Base-by-base conservation (phyloP, 164 flowering plant species). In the Annona cherimola region DNA sequence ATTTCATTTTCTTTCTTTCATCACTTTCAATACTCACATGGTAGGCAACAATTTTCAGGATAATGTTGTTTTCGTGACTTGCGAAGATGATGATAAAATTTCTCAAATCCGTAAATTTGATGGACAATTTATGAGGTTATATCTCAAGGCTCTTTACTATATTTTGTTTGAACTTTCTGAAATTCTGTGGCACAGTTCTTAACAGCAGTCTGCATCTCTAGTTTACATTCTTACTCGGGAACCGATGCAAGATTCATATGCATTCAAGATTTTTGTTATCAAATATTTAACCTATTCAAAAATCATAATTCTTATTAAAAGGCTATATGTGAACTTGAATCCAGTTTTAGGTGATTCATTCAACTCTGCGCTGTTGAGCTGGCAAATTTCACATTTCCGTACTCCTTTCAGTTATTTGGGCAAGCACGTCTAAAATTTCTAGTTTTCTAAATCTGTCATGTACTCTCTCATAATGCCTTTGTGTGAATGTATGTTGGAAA, bases 31-130 rank as follows among this genome's bases (percentile, higher is more conserved):
- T 20, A 42, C 42, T 3, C 41, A 50, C 14, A 60, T 71, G 63
- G 44, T 42, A 62, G 8, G 3, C 65, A 57, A 42, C 68, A 16
- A 46, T 79, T 44, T 84, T 74, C 90, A 94, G 99, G 99, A 94
- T 74, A 89, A 89, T 71, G 97, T 94, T 76, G 91, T 83, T 59
- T 92, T 94, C 82, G 99, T 94, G 78, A 90, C 97, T n/a, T 94
- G 99, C 78, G 99, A 92, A 79, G 97, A 89, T 81, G 92, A 87
- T 71, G 98, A 94, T 19, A 82, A 75, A 80, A 73, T 88, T 80
- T 63, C 85, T 19, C 78, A 85, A 50, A 72, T 88, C 26, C 77
- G 73, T 72, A 83, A 73, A 45, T 89, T 89, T 59, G 63, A 71
- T 26, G 91, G 95, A 72, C 84, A 86, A 79, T 84, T 74, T 81